Percentiles rank a stretch among this genome's conserved stretches.
These are phyloP conservation scores for Penicillium hordei DNA, from an alignment of 2,329 filamentous ascomycete genomes.

Conservation along the genomic window DNA sequence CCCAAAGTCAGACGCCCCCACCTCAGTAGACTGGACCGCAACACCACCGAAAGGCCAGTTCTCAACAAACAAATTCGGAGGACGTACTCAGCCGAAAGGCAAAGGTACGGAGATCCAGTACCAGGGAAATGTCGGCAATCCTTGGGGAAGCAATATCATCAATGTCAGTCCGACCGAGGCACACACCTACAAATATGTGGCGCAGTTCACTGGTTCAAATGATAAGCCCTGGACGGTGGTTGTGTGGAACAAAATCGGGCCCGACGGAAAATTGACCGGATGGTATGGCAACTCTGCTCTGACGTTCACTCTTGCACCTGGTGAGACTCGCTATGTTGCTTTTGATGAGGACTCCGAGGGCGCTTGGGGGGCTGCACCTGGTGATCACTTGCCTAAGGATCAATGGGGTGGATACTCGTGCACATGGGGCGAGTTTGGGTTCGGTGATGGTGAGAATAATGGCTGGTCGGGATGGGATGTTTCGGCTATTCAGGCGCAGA, in stretches of 20 bases:
- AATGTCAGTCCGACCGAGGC: conserved; percentile 33
- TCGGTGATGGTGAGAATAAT: conserved; percentile 34
- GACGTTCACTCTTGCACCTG: conserved; percentile 32
- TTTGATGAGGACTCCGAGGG: conserved; percentile 42
- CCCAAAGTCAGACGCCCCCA: conserved; percentile 1
- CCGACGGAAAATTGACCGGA: conserved; percentile 35
- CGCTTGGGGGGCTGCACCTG: conserved; percentile 35
- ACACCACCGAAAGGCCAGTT: conserved; percentile 21
- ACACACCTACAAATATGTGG: conserved; percentile 40
- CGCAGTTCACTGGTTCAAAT: conserved; percentile 33
- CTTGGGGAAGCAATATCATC: conserved; percentile 45
- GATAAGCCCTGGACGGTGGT: conserved; percentile 34
- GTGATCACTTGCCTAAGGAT: conserved; percentile 30
- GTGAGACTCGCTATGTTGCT: conserved; percentile 38
- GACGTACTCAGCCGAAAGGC: conserved; percentile 23
- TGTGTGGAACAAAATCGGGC: conserved; percentile 44
- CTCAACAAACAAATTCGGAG: conserved; percentile 34
- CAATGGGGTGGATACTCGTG: conserved; percentile 35
- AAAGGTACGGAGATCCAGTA: conserved; percentile 30
- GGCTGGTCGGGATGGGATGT: conserved; percentile 44
- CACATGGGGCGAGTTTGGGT: conserved; percentile 44
- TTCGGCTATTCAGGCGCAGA: conserved; percentile 41
- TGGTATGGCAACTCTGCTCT: conserved; percentile 40
- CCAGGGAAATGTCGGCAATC: conserved; percentile 39
- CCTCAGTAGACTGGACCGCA: conserved; percentile 24